A percentile compares a stretch with the other conserved stretches of the same genome.
phyloP scores from a whole-genome alignment of 116 monocot species.

The Thalassia testudinum region DNA sequence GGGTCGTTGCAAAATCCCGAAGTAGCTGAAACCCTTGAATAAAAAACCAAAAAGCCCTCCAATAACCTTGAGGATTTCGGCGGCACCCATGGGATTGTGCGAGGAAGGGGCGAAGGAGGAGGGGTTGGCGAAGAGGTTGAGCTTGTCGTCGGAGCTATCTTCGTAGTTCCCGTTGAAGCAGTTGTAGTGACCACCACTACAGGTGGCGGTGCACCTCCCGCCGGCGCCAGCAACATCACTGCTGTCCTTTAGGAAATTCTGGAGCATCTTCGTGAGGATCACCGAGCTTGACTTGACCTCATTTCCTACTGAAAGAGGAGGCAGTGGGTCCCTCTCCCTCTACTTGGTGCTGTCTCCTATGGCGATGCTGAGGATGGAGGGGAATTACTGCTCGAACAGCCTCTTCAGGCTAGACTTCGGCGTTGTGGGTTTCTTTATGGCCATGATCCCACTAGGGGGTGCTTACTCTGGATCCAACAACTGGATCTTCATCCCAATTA shows the following conservation, averaged over 20 bases:
- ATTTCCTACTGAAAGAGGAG: constrained; percentile 1
- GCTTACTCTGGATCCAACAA: constrained; percentile 21
- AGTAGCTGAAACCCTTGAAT: too few species aligned
- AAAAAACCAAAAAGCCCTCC: too few species aligned
- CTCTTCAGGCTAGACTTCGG: constrained; percentile 33
- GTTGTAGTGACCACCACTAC: constrained; percentile 21
- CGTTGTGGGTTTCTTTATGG: constrained; percentile 8
- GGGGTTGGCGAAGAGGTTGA: constrained; percentile 10
- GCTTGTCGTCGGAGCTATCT: constrained; percentile 55
- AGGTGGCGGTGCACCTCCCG: constrained; percentile 34
- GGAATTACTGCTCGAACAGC: constrained; percentile 37
- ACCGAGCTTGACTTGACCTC: constrained; percentile 59
- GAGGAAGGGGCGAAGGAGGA: too few species aligned
- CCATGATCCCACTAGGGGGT: constrained; percentile 5
- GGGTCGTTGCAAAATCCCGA: too few species aligned
- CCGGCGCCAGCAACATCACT: too few species aligned
- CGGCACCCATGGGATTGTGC: too few species aligned
- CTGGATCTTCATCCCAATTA: too few species aligned
- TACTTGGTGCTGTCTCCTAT: constrained; percentile 19
- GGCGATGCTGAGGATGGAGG: constrained; percentile 13
- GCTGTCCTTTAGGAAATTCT: constrained; percentile 79
- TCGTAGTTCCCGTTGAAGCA: constrained; percentile 49
- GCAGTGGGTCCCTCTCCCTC: constrained; percentile 8
- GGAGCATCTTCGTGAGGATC: constrained; percentile 60
- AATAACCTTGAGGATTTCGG: too few species aligned